Evolutionary conservation across 1,284 basidiomycete species (phyloP), one percentile per base, ranked within the genome.

Genomic region (Earliella scabrosa): DNA sequence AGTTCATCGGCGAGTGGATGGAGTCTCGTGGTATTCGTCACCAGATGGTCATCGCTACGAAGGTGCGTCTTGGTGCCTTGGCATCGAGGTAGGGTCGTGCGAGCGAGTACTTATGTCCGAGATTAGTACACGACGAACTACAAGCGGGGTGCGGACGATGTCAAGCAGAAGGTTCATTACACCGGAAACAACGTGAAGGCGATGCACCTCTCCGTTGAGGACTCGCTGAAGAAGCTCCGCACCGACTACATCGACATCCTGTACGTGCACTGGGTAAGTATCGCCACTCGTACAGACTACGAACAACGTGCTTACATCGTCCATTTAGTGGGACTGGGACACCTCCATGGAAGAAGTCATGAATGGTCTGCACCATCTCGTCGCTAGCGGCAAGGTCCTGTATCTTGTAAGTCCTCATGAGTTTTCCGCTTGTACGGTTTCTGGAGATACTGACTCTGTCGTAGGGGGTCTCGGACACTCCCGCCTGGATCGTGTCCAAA

Each of bases 331-430:
- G 72, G 75, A 81, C 56, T 79, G 67, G 58, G 68, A 68, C 16
- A 77, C 76, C 2, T 65, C 70, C 8, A 65, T 82, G 26, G 75
- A 78, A 58, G 80, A 82, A 59, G 67, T 81, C 36, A 80, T 83
- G 80, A 73, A 78, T 48, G 71, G 73, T 21, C 71, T 82, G 26
- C 77, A 82, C 60, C 66, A 63, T 56, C 68, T 80, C 14, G 73
- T 81, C 34, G 60, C 57, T 8, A 54, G 68, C 7, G 73, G 78
- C 11, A 46, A 46, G 32, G 45, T 46, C 29, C 29, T 46, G 8
- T 35, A 46, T 21, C 21, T 46, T 16, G 45, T 46, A 21, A 35
- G 45, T 11, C n/a, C 8, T n/a, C n/a, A n/a, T n/a, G n/a, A n/a
- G n/a, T n/a, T n/a, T n/a, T n/a, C n/a, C n/a, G n/a, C n/a, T n/a